Evolutionary conservation across 495 filamentous ascomycete species (phyloP).

Genomic region (Penicillium manginii): DNA sequence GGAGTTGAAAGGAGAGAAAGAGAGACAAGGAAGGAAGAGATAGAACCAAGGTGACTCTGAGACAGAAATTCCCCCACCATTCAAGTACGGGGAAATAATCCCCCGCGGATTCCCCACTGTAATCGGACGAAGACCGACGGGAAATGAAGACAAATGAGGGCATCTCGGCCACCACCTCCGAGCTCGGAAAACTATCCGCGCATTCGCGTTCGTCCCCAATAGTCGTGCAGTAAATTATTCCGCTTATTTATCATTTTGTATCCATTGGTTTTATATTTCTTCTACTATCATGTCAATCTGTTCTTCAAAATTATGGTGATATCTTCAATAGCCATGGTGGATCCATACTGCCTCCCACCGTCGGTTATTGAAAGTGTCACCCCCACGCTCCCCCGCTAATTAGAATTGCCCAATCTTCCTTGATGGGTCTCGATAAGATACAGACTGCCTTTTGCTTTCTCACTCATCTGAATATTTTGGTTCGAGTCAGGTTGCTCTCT

Average conservation of each 20-base stretch:
- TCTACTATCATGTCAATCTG: neutral
- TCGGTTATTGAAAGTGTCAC: conserved; percentile 2
- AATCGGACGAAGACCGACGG: conserved; percentile 2
- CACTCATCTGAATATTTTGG: no score
- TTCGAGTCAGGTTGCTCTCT: no score
- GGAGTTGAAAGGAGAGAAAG: neutral
- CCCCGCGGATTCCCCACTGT: conserved; percentile 1
- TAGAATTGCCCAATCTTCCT: neutral
- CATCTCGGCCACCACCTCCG: neutral
- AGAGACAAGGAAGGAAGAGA: neutral
- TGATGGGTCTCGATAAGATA: no score
- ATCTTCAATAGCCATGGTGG: neutral
- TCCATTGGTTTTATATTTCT: neutral
- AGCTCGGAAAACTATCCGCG: neutral
- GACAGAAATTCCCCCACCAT: neutral
- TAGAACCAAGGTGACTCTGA: neutral
- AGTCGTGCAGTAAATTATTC: neutral
- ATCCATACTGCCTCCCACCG: neutral
- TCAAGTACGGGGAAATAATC: neutral
- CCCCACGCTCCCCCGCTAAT: conserved; percentile 10
- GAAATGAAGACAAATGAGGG: neutral
- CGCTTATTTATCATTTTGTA: neutral
- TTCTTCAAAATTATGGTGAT: neutral
- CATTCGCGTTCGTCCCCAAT: no score
- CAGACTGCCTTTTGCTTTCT: no score